Base-by-base conservation (phyloP, 495 filamentous ascomycete species). In the Hypoxylon trugodes region DNA sequence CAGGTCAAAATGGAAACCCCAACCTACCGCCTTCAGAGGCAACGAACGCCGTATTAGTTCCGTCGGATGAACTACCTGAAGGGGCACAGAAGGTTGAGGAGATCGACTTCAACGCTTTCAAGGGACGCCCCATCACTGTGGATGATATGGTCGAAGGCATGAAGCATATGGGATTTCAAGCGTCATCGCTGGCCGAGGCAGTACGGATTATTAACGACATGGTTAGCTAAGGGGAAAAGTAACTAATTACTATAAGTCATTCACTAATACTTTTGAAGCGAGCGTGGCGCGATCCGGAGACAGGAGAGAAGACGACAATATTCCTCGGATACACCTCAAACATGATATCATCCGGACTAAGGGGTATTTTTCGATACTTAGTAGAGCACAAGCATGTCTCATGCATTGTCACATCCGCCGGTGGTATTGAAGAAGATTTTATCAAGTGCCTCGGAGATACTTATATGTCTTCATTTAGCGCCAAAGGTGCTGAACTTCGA, bases 261-360 rank as follows among this genome's bases (percentile, higher is more conserved):
- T 46, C 16, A 47, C 59, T 59, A 21, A 55, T 51, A 16, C 12
- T 48, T 52, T 45, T 59, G 52, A 53, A 94, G 91, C 84, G 91
- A 51, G 79, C 86, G 15, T 97, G 88, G 82, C 79, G 82, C 32
- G 87, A 96, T 67, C 85, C 89, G 0, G 87, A 90, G 68, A 89
- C 89, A 2, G 82, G 81, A 22, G 82, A 87, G 10, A 84, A 82
- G 65, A 93, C 92, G 6, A 97, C 93, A 41, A 94, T 98, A 72
- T 97, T 97, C 77, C 87, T 97, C 15, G 96, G 96, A 36, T 99
- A 96, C 76, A 98, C 95, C 21, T 95, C 90, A 15, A 98, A 99
- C 73, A 80, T 99, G 51, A 96, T 98, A 65, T 98, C 95, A 1
- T 98, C 94, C 15, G 95, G 96, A 9, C 83, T 99, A 2, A 85